Evolutionary conservation across 257 asterid genomes (phyloP), one percentile per base, ranked within the genome.

Genomic region (Datura wrightii): DNA sequence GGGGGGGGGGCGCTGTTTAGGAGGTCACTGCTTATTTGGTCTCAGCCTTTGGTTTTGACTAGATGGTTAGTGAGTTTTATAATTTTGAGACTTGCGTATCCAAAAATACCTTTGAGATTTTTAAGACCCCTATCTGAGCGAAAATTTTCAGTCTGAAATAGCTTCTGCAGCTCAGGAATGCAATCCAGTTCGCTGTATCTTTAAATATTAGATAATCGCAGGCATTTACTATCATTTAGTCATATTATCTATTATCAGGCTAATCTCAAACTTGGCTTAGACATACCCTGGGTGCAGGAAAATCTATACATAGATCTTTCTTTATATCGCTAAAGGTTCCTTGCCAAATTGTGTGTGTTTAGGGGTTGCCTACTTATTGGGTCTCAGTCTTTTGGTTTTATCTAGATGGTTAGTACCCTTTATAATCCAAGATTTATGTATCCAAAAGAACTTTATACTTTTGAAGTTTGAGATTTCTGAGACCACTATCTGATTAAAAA

Each of bases 281-380:
- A 11, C 72, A 34, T 34, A 5, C 46, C 8, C 44, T 65, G 72
- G 46, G 1, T 65, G 72, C 46, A 65, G 36, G 18, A 6, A 36
- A 62, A 66, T 66, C 44, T 65, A 34, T 36, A 13, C n/a, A 13
- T 36, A 36, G 48, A 2, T 44, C 15, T 58, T 62, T 2, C 76
- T 16, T 39, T n/a, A 79, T 90, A 67, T 95, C 94, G 97, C 92
- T 93, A 82, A 92, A 92, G 65, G 86, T 96, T 86, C 98, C 98
- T 3, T 91, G 92, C 88, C 98, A 92, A 89, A 88, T 95, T 50
- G 98, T 96, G 55, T 0, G 9, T 56, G 10, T 56, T 56, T 56
- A 56, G 31, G 4, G 63, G 8, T n/a, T 10, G 6, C 34, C 31
- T 18, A 56, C 31, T 31, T 56, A 56, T 56, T 56, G 31, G 58